Percentiles rank a stretch among this genome's conserved stretches.
phyloP scores from a whole-genome alignment of 2,329 filamentous ascomycete species.

The Pseudogymnoascus sp. region DNA sequence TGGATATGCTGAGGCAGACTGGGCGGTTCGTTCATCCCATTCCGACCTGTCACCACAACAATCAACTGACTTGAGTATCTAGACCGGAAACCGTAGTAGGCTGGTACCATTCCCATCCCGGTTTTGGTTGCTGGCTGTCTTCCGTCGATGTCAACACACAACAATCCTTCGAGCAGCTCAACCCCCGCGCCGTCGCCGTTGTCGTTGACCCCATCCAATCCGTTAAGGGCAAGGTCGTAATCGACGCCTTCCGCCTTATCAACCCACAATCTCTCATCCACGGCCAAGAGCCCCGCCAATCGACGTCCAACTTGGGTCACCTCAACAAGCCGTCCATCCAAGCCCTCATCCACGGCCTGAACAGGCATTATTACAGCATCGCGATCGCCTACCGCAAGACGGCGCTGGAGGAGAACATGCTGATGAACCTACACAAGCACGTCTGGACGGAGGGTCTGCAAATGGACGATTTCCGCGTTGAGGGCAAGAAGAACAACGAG shows the following conservation, averaged over 20 bases:
- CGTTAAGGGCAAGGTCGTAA: conserved; percentile 98
- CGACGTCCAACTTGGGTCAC: conserved; percentile 94
- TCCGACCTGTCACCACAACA: not conserved
- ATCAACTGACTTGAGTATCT: conserved; percentile 13
- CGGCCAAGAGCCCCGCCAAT: conserved; percentile 94
- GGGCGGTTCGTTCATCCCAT: conserved; percentile 57
- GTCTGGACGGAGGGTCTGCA: conserved; percentile 97
- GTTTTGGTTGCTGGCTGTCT: conserved; percentile 98
- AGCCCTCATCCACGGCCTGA: conserved; percentile 93
- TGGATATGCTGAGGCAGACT: conserved; percentile 98
- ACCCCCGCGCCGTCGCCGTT: conserved; percentile 89
- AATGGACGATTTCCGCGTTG: conserved; percentile 89
- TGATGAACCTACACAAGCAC: conserved; percentile 99
- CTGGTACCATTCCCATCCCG: conserved; percentile 99
- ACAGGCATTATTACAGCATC: conserved; percentile 98
- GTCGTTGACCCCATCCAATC: conserved; percentile 98
- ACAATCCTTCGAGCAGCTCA: conserved; percentile 99
- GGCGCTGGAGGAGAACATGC: conserved; percentile 95
- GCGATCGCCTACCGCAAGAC: conserved; percentile 98
- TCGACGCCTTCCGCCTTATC: conserved; percentile 97
- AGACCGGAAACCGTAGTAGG: conserved; percentile 96
- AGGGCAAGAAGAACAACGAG: conserved; percentile 80
- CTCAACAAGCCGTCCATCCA: conserved; percentile 99
- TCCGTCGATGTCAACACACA: conserved; percentile 99
- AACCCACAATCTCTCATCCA: conserved; percentile 97